Base-by-base conservation (phyloP, 2,329 filamentous ascomycete species). In the Cercospora berteroae region DNA sequence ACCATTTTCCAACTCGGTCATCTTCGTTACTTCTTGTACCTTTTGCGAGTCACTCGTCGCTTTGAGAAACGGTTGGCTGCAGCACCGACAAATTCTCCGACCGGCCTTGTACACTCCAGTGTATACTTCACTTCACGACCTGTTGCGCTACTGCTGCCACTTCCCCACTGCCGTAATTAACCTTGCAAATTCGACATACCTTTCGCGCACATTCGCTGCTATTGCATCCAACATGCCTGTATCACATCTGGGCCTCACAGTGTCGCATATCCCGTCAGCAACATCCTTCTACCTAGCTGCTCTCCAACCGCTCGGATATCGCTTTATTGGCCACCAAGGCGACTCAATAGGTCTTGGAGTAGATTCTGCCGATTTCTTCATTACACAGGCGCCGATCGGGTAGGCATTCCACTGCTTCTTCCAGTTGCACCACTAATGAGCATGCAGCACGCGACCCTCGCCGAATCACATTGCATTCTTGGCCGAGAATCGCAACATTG, bases 271-370 rank as follows among this genome's bases (percentile, higher is more conserved):
- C 63, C 87, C 92, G 64, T 88, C 89, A 39, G 91, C 93, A 3
- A 88, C 90, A 60, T 95, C 92, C 7, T 96, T 96, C 82, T 96
- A 93, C 80, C 87, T 93, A 23, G 87, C 90, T 69, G 85, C 93
- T 71, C 85, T 92, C 7, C 91, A 94, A 73, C 90, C 92, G 3
- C 84, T 96, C 23, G 91, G 91, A 42, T 88, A 96, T 69, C 86
- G 86, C 68, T 96, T 89, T 77, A 85, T 92, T 69, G 87, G 86
- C 65, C 82, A 86, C 67, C 83, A 85, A 76, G 86, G 86, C 61
- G 83, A 86, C 69, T 86, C 87, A 63, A 85, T 89, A 70, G 87
- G 86, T 5, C 85, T 89, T 71, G 87, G 87, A 25, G 83, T 87
- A 65, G 80, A 83, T 65, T 83, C 85, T 62, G 84, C 87, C 20